Conservation (phyloP, 768 basidiomycete species). For the Punctularia strigosozonata region DNA sequence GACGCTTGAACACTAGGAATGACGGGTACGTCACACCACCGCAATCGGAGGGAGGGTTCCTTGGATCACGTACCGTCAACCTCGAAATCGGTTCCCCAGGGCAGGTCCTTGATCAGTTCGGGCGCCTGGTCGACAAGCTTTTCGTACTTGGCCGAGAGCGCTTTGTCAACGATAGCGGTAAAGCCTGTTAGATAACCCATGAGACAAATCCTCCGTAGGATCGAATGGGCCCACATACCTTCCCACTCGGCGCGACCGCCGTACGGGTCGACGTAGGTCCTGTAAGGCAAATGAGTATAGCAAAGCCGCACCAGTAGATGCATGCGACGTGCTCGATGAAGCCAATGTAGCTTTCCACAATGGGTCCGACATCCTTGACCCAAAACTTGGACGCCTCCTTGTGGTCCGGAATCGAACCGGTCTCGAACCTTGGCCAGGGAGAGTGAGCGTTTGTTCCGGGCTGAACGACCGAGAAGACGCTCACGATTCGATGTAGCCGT, state of each 20-base stretch:
- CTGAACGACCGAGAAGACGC: constrained; percentile 10
- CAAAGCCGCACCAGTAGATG: constrained; percentile 7
- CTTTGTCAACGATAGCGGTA: constrained; percentile 81
- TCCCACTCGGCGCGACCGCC: constrained; percentile 92
- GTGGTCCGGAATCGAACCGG: constrained; percentile 72
- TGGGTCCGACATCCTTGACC: constrained; percentile 82
- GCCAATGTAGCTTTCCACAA: constrained; percentile 82
- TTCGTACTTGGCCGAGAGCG: constrained; percentile 73
- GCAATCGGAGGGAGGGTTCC: too few relatives aligned
- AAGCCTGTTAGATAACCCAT: constrained; percentile 53
- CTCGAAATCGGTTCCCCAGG: constrained; percentile 54
- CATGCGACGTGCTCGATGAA: constrained; percentile 79
- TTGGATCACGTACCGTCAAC: too few relatives aligned
- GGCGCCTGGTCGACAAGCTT: constrained; percentile 66
- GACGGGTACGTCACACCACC: too few relatives aligned
- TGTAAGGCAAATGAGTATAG: background rate
- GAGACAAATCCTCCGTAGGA: background rate
- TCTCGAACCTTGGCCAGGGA: constrained; percentile 50
- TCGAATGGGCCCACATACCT: constrained; percentile 30
- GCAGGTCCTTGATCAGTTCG: constrained; percentile 66
- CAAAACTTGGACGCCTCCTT: constrained; percentile 66
- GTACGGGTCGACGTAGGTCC: constrained; percentile 68
- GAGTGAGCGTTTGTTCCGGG: too few relatives aligned
- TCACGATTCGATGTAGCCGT: constrained; percentile 69
- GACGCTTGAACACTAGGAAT: constrained; percentile 60